Evolutionary conservation across 2,329 filamentous ascomycete species (phyloP).

Genomic region (Verticillium nonalfalfae): DNA sequence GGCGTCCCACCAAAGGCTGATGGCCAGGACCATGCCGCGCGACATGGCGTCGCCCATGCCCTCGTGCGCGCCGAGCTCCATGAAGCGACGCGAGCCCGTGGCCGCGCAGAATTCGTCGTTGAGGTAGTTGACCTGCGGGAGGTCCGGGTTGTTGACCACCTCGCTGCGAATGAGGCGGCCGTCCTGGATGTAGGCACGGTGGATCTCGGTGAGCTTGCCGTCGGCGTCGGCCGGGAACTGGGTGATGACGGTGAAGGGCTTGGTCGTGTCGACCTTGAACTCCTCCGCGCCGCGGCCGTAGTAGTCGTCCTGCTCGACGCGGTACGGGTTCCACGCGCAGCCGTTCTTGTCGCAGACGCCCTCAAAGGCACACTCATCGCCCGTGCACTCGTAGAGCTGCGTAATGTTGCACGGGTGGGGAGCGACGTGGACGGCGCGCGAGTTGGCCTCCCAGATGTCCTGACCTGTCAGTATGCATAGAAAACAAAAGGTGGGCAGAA

Average conservation of each 20-base stretch:
- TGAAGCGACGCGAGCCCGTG: conserved; percentile 19
- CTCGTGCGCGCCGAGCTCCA: conserved; percentile 31
- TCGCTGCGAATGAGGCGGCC: conserved; percentile 40
- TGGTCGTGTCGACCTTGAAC: conserved; percentile 26
- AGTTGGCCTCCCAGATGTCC: conserved; percentile 51
- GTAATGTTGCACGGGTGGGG: conserved; percentile 41
- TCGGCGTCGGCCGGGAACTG: conserved; percentile 35
- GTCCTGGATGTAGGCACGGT: conserved; percentile 41
- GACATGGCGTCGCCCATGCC: conserved; percentile 37
- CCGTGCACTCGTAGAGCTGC: conserved; percentile 36
- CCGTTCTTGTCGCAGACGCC: conserved; percentile 38
- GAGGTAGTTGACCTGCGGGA: conserved; percentile 26
- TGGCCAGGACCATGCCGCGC: conserved; percentile 43
- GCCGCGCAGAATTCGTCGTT: conserved; percentile 28
- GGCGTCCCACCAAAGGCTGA: conserved; percentile 50
- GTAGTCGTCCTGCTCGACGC: conserved; percentile 18
- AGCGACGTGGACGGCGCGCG: conserved; percentile 33
- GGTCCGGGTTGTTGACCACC: conserved; percentile 18
- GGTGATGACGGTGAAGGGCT: conserved; percentile 39
- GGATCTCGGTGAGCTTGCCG: conserved; percentile 35
- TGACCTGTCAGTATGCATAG: neutral
- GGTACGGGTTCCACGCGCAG: conserved; percentile 37
- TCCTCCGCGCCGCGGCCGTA: conserved; percentile 22
- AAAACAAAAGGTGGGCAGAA: neutral
- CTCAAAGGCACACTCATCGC: conserved; percentile 27